phyloP scores from a whole-genome alignment of 208 protist species.

The Sergeia podlipaevii region DNA sequence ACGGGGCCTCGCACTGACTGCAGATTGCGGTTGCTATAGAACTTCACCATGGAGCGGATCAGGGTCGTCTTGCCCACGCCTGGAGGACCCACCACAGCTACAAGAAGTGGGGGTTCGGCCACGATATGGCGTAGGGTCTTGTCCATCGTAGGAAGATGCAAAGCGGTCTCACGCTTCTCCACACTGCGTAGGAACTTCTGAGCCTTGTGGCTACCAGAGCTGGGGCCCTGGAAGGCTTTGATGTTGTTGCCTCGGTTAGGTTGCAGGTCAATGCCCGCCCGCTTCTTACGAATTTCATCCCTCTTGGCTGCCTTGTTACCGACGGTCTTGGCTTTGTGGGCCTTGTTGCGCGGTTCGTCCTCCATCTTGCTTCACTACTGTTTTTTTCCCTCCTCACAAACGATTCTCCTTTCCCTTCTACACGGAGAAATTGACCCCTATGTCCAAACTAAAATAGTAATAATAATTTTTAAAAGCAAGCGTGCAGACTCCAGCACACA shows the following conservation, averaged over 20 bases:
- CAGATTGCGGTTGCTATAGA: constrained; percentile 96
- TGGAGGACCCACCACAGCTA: constrained; percentile 97
- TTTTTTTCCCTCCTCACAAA: background rate
- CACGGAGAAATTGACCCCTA: too few species aligned
- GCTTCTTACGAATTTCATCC: constrained; percentile 84
- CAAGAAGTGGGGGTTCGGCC: constrained; percentile 89
- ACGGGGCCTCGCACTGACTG: constrained; percentile 95
- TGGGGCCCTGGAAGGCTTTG: constrained; percentile 88
- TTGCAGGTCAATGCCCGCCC: constrained; percentile 84
- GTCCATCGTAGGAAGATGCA: constrained; percentile 83
- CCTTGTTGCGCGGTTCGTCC: constrained; percentile 83
- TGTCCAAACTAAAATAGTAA: too few species aligned
- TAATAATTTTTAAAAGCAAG: too few species aligned
- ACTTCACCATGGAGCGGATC: constrained; percentile 98
- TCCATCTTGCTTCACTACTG: too few species aligned
- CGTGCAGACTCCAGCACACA: too few species aligned
- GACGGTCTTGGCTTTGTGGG: constrained; percentile 78
- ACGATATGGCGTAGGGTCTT: constrained; percentile 82
- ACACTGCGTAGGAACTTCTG: constrained; percentile 81
- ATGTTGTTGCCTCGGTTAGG: constrained; percentile 90
- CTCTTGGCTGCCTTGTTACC: constrained; percentile 89
- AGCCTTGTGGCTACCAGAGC: constrained; percentile 64
- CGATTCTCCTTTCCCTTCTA: too few species aligned
- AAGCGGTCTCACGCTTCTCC: constrained; percentile 80
- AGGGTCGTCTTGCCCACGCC: constrained; percentile 97